A percentile compares a stretch with the other conserved stretches of the same genome.
Evolutionary conservation across 1,139 yeast species (phyloP).

Genomic region (Yamadazyma siamensis): DNA sequence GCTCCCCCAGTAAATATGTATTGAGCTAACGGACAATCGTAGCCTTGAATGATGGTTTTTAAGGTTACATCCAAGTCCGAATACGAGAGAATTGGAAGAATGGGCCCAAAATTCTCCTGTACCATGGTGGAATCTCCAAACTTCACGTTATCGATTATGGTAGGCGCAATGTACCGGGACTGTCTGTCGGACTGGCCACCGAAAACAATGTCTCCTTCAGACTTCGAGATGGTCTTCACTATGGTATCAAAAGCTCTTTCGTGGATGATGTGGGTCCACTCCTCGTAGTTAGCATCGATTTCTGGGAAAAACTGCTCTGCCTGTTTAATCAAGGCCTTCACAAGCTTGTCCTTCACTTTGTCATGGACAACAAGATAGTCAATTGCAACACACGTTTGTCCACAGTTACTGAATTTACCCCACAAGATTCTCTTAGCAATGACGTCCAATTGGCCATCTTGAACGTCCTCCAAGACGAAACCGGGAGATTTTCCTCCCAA

Average conservation of each 20-base stretch:
- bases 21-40: constrained; percentile 86
- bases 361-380: constrained; percentile 75
- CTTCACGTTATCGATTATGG: constrained; percentile 57
- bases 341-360: constrained; percentile 51
- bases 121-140: constrained; percentile 73
- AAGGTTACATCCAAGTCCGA: constrained; percentile 47
- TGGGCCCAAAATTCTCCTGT: constrained; percentile 81
- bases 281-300: constrained; percentile 20
- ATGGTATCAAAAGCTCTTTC: constrained; percentile 56
- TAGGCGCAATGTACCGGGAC: constrained; percentile 65
- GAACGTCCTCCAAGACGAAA: constrained; percentile 54
- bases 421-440: constrained; percentile 71
- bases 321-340: constrained; percentile 39
- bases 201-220: constrained; percentile 58
- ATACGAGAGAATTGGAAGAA: constrained; percentile 70
- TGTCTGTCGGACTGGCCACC: constrained; percentile 52
- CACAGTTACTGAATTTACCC: constrained; percentile 80
- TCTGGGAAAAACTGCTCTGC: constrained; percentile 38
- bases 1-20: constrained; percentile 63
- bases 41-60: constrained; percentile 42
- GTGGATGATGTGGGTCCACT: constrained; percentile 64
- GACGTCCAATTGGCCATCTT: constrained; percentile 40
- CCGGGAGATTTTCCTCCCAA: constrained; percentile 95
- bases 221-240: constrained; percentile 36
- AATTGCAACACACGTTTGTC: constrained; percentile 88